Percentiles rank a stretch among this genome's conserved stretches.
phyloP scores from a whole-genome alignment of 31 red algal genomes.

The Endocladia muricata region DNA sequence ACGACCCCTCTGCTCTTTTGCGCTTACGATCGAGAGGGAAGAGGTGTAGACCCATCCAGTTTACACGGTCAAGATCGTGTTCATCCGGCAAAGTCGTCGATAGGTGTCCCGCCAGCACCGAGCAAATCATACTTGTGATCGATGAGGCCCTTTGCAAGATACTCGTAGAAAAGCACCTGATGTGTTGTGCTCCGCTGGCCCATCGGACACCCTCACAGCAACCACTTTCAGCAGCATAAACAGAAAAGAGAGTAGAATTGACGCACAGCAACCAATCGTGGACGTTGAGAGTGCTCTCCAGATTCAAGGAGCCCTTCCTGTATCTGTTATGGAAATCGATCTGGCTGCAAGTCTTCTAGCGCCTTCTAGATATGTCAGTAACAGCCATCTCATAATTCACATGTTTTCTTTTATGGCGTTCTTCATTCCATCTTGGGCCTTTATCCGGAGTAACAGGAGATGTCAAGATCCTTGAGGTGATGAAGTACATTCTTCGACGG shows the following conservation, averaged over 20 bases:
- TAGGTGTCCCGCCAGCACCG: too few relatives aligned
- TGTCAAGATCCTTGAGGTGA: neutral
- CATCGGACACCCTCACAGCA: neutral
- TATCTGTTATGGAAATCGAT: constrained; percentile 43
- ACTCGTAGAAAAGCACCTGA: constrained; percentile 9
- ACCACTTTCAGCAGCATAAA: constrained; percentile 22
- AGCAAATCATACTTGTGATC: constrained; percentile 19
- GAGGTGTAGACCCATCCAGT: neutral
- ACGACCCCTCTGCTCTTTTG: neutral
- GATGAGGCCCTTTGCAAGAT: constrained; percentile 20
- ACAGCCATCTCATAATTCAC: neutral
- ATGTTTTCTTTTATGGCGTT: neutral
- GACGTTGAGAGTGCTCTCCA: constrained; percentile 21
- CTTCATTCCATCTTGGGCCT: neutral
- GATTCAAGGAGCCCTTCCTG: constrained; percentile 2
- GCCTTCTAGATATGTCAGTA: constrained; percentile 2
- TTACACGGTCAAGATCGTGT: neutral
- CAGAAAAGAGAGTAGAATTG: constrained; percentile 11
- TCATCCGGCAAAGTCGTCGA: neutral
- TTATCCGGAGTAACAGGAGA: neutral
- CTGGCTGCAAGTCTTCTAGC: constrained; percentile 11
- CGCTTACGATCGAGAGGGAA: neutral
- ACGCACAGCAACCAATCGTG: constrained; percentile 26
- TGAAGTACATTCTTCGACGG: constrained; percentile 11
- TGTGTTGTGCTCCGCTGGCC: neutral